Base-by-base conservation (phyloP, 179 eudicot genomes). In the Gypsophila paniculata region DNA sequence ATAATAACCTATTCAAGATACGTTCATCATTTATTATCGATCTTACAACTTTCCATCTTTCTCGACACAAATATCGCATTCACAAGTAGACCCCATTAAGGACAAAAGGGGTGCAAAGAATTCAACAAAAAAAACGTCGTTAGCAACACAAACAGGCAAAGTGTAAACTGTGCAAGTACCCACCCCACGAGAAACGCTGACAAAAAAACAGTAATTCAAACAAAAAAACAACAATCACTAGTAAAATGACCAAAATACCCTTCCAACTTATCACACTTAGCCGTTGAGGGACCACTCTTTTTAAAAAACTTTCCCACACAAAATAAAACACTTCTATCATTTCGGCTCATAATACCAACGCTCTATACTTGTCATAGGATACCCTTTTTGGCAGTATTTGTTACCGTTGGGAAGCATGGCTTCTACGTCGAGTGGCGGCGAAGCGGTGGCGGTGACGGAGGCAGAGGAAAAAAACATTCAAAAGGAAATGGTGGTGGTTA, bases 381-480 rank as follows among this genome's bases (percentile, higher is more conserved):
- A 21, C 69, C 44, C 34, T 26, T 14, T 29, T 29, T 29, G 34
- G 34, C 34, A 29, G 34, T 29, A 29, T 21, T 59, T 72, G 55
- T 62, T 19, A 75, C 78, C 78, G 78, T 79, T 79, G 32, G 46
- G 46, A 6, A 6, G 46, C 6, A 83, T 83, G 86, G 77, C 82
- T 39, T 80, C 83, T 21, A 77, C 86, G 25, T 75, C 82, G 10
- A 78, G 77, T 72, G 79, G 79, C 66, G 81, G 39, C 9, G 70
- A 19, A 2, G 72, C 42, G 54, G 65, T 25, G 44, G 74, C 23
- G 53, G 70, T 19, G 65, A 54, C 59, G 65, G 70, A 2, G 25
- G 65, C 51, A 39, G 13, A 51, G 65, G 59, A 29, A 49, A 69
- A 29, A 29, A 1, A 34, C 21, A 76, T 67, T 22, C 61, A 69